phyloP scores from a whole-genome alignment of 2,329 filamentous ascomycete genomes.

The Karstenula rhodostoma region DNA sequence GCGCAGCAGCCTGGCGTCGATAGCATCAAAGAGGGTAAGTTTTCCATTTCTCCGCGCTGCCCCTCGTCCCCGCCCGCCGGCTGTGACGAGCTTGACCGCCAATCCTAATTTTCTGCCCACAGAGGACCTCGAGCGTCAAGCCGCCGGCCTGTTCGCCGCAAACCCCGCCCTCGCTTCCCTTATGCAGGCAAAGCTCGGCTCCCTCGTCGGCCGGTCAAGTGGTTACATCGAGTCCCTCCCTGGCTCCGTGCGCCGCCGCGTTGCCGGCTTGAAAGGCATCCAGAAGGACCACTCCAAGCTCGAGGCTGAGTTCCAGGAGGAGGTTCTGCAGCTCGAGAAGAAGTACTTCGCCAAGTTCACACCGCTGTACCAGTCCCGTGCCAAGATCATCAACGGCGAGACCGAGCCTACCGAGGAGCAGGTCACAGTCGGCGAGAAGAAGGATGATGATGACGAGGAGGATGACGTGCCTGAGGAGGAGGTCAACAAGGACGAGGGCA shows the following conservation, averaged over 20 bases:
- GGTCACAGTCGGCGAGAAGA: constrained; percentile 83
- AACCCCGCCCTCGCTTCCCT: constrained; percentile 95
- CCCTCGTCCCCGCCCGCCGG: constrained; percentile 40
- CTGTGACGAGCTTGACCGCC: constrained; percentile 44
- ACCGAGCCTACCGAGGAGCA: constrained; percentile 87
- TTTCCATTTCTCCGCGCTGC: constrained; percentile 26
- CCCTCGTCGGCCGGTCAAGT: constrained; percentile 91
- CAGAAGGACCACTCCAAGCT: constrained; percentile 99
- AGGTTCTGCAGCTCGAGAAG: constrained; percentile 97
- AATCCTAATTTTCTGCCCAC: constrained; percentile 44
- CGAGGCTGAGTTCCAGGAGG: constrained; percentile 97
- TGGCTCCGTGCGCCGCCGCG: constrained; percentile 85
- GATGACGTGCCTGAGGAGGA: constrained; percentile 62
- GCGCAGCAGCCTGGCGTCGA: constrained; percentile 93
- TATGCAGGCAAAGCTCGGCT: constrained; percentile 96
- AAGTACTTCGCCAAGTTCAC: constrained; percentile 99
- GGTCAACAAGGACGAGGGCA: constrained; percentile 65
- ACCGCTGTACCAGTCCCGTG: constrained; percentile 93
- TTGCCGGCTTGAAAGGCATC: constrained; percentile 94
- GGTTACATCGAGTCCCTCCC: constrained; percentile 98
- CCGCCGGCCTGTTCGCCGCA: constrained; percentile 92
- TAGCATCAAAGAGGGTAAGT: constrained; percentile 95
- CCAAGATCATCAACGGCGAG: constrained; percentile 88
- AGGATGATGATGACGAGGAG: constrained; percentile 74
- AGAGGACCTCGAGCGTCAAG: constrained; percentile 93